phyloP scores from a whole-genome alignment of 768 basidiomycete genomes.

The Auricularia cornea region DNA sequence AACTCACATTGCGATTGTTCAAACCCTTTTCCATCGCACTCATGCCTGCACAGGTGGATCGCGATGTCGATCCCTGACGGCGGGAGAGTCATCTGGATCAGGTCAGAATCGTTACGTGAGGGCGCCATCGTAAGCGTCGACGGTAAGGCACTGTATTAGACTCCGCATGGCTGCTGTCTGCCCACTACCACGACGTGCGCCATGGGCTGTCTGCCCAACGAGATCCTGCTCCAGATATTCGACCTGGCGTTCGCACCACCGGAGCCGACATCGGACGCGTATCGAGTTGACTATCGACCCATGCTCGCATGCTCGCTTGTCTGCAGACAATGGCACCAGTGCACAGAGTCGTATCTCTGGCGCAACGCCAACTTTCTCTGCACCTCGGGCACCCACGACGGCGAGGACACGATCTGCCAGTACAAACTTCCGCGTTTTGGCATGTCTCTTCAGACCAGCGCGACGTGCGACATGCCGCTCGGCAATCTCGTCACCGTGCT shows the following conservation, averaged over 20 bases:
- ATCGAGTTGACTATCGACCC: neutral
- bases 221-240: neutral
- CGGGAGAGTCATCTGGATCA: too few species aligned
- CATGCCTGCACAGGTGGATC: too few species aligned
- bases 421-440: neutral
- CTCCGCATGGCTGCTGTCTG: neutral
- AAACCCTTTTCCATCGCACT: too few species aligned
- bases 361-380: neutral
- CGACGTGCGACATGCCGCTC: neutral
- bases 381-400: neutral
- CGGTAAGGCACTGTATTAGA: neutral
- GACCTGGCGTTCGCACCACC: neutral
- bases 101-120: neutral
- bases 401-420: neutral
- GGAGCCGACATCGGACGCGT: neutral
- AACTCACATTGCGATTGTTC: too few species aligned
- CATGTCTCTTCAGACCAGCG: neutral
- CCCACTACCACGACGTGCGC: neutral
- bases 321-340: neutral
- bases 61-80: too few species aligned
- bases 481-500: neutral
- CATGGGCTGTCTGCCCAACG: neutral
- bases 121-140: neutral
- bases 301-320: neutral
- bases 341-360: neutral